Evolutionary conservation across 2,329 filamentous ascomycete genomes (phyloP), one percentile per base, ranked within the genome.

Genomic region (Monilinia polystroma): DNA sequence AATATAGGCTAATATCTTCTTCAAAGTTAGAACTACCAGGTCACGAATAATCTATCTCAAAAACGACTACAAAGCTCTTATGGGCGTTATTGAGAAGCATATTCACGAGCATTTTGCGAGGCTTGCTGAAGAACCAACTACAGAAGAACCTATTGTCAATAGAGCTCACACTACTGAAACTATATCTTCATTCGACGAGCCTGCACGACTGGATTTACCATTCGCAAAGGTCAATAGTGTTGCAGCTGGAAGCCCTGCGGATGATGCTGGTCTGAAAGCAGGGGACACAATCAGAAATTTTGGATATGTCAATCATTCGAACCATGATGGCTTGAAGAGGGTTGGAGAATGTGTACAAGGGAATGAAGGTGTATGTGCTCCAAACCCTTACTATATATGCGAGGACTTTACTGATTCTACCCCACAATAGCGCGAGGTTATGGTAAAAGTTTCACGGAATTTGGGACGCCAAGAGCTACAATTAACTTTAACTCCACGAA

Each of bases 181-280:
- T 71, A 71, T 77, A 78, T 73, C 78, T 73, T 29, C 73, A 77
- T 23, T 78, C 75, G 63, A 76, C 69, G 68, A 69, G 41, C 68
- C 76, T 53, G 68, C 68, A 14, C 71, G 79, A 11, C 73, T 85
- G 26, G 84, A 87, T 70, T 82, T 83, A 56, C 87, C 90, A 0
- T 99, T 99, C 77, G 95, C 95, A 43, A 95, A 87, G 76, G 91
- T 99, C 72, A 97, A 97, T 76, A 90, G 85, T 64, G 90, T 99
- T 12, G 87, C 89, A 47, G 78, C 85, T 26, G 85, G 84, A 63
- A 95, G 94, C 74, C 95, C 95, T 16, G 95, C 95, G 12, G 90
- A 91, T 47, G 80, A 84, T 64, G 93, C 95, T 35, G 95, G 95
- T 2, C 80, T 99, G 71, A 89, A 88, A 77, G 80, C 85, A 2